Evolutionary conservation across 768 basidiomycete genomes (phyloP).

Genomic region (Butyriboletus loyo): DNA sequence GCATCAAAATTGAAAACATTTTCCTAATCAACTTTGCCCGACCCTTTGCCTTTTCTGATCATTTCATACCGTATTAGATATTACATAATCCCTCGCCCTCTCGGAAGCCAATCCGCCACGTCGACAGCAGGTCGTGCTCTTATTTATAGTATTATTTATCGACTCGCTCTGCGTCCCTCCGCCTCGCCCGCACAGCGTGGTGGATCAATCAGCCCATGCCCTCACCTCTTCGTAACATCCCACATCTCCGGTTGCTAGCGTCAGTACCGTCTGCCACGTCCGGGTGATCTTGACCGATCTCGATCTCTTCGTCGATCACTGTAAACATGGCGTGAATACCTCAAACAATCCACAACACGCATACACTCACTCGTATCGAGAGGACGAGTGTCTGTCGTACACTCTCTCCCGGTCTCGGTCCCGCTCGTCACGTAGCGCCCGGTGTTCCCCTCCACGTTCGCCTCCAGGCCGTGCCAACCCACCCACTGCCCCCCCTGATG

Average conservation of each 20-base stretch:
- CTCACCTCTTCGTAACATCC: background rate
- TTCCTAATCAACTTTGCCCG: constrained; percentile 21
- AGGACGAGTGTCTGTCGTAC: constrained; percentile 64
- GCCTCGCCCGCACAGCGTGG: constrained; percentile 23
- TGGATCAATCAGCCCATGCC: constrained; percentile 9
- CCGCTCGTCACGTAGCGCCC: constrained; percentile 59
- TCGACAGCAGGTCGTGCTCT: background rate
- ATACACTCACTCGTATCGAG: constrained; percentile 69
- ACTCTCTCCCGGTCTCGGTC: constrained; percentile 69
- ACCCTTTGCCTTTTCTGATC: constrained; percentile 6
- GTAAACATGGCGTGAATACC: constrained; percentile 17
- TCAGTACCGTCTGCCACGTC: constrained; percentile 54
- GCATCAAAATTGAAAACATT: constrained; percentile 31
- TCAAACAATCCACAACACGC: constrained; percentile 17
- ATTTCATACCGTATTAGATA: constrained; percentile 19
- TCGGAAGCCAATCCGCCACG: constrained; percentile 3
- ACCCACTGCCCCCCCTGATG: constrained; percentile 36
- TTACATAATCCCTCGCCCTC: constrained; percentile 13
- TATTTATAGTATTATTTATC: background rate
- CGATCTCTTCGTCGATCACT: constrained; percentile 71
- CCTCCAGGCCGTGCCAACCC: constrained; percentile 41
- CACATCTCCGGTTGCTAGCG: background rate
- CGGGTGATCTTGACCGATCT: constrained; percentile 72
- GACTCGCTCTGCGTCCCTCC: background rate
- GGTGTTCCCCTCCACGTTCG: constrained; percentile 50